These are phyloP conservation scores for Aureobasidium sp. DNA, from an alignment of 2,329 filamentous ascomycete species.

Conservation along the genomic window DNA sequence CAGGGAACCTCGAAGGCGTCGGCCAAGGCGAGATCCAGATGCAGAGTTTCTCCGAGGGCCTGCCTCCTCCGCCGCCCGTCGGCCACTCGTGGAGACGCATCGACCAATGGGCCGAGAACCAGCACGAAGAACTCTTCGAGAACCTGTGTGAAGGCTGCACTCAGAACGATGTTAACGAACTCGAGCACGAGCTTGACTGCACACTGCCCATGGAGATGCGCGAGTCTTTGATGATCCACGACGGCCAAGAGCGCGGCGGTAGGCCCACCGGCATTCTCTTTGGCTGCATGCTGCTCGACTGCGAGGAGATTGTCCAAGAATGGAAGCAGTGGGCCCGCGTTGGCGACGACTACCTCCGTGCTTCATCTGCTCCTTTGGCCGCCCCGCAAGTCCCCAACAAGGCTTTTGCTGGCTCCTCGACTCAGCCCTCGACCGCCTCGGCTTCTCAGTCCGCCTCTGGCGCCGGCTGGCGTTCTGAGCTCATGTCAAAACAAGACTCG, in stretches of 20 bases:
- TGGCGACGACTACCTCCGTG: slow-evolving; percentile 72
- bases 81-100: slow-evolving; percentile 90
- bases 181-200: slow-evolving; percentile 93
- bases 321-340: slow-evolving; percentile 96
- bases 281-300: slow-evolving; percentile 90
- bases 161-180: slow-evolving; percentile 88
- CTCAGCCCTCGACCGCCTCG: slow-evolving; percentile 60
- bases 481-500: slow-evolving; percentile 77
- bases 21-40: slow-evolving; percentile 83
- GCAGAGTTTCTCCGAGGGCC: slow-evolving; percentile 89
- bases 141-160: slow-evolving; percentile 90
- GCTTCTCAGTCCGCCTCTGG: slow-evolving; percentile 33
- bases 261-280: slow-evolving; percentile 89
- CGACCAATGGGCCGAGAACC: slow-evolving; percentile 86
- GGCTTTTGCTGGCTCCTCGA: slow-evolving; percentile 57
- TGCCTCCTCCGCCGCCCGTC: slow-evolving; percentile 82
- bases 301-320: slow-evolving; percentile 95
- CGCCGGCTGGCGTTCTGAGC: slow-evolving; percentile 68
- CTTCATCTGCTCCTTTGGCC: slow-evolving; percentile 37
- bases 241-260: slow-evolving; percentile 94
- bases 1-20: slow-evolving; percentile 59
- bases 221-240: slow-evolving; percentile 83
- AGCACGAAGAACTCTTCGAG: slow-evolving; percentile 91
- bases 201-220: slow-evolving; percentile 88
- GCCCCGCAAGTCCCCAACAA: slow-evolving; percentile 63